Percentiles rank a stretch among this genome's conserved stretches.
Evolutionary conservation across 1,284 basidiomycete genomes (phyloP).

Genomic region (Fomitopsis schrenkii): DNA sequence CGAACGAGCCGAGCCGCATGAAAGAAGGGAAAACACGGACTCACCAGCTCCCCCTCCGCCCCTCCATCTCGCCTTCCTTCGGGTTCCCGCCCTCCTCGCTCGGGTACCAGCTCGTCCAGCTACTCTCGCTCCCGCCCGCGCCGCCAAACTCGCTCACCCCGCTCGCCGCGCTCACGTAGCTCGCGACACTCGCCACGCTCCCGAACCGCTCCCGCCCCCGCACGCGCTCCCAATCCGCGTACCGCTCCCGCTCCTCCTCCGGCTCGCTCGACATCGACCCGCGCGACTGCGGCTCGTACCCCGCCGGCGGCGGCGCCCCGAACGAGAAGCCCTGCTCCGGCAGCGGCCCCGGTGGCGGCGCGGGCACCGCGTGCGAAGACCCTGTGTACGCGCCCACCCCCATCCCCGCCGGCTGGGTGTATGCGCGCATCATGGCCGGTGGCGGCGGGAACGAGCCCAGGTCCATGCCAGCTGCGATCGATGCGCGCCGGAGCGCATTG

Average conservation of each 20-base stretch:
- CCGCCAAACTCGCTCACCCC: slow-evolving; percentile 2
- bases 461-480: neutral
- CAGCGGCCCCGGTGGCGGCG: slow-evolving; percentile 66
- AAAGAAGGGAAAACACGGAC: neutral
- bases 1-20: neutral
- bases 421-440: neutral
- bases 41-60: slow-evolving; percentile 11
- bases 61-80: slow-evolving; percentile 6
- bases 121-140: slow-evolving; percentile 1
- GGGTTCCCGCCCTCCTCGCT: slow-evolving; percentile 2
- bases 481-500: neutral
- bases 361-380: slow-evolving; percentile 43
- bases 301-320: slow-evolving; percentile 44
- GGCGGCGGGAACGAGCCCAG: neutral
- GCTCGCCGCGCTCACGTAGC: slow-evolving; percentile 21
- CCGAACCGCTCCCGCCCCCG: slow-evolving; percentile 4
- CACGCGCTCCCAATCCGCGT: slow-evolving; percentile 2
- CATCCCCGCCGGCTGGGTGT: neutral
- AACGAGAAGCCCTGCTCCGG: slow-evolving; percentile 67
- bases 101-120: slow-evolving; percentile 6
- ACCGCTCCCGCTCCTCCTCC: slow-evolving; percentile 3
- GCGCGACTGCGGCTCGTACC: neutral
- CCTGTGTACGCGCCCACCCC: slow-evolving; percentile 38
- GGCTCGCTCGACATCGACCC: slow-evolving; percentile 5
- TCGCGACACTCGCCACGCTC: slow-evolving; percentile 24